These are phyloP conservation scores for Phyllosticta paracitricarpa DNA, from an alignment of 2,329 filamentous ascomycete genomes.

Conservation along the genomic window DNA sequence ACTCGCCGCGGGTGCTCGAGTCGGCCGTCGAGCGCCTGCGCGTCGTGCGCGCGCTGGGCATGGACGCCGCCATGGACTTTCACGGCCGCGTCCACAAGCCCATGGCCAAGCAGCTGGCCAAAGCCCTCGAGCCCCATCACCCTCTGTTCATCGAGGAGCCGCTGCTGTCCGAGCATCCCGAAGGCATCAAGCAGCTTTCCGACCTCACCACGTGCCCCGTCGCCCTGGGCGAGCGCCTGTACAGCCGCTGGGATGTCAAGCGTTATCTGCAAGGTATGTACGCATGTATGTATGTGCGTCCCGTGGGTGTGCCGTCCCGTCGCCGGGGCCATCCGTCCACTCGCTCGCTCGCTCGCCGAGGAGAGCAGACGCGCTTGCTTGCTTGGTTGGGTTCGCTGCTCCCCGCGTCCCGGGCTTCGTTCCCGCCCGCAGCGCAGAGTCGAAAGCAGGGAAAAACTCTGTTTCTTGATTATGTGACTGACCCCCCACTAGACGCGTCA, in stretches of 20 bases:
- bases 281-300: background rate
- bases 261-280: constrained; percentile 50
- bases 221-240: constrained; percentile 61
- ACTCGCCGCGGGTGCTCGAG: constrained; percentile 56
- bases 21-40: constrained; percentile 57
- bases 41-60: constrained; percentile 56
- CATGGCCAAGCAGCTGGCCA: constrained; percentile 71
- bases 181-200: constrained; percentile 53
- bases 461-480: background rate
- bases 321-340: background rate
- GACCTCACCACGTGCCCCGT: constrained; percentile 53
- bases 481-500: constrained; percentile 33
- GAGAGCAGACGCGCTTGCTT: too few relatives aligned
- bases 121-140: constrained; percentile 53
- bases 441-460: background rate
- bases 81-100: constrained; percentile 68
- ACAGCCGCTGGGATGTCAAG: constrained; percentile 64
- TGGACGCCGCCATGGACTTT: constrained; percentile 68
- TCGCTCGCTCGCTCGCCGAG: too few relatives aligned
- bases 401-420: background rate
- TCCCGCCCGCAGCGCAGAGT: background rate
- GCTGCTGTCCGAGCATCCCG: constrained; percentile 57
- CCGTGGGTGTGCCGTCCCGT: background rate
- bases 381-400: background rate
- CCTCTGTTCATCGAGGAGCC: constrained; percentile 73